phyloP scores from a whole-genome alignment of 176 grass and related monocot genomes.

The Bromus sterilis region DNA sequence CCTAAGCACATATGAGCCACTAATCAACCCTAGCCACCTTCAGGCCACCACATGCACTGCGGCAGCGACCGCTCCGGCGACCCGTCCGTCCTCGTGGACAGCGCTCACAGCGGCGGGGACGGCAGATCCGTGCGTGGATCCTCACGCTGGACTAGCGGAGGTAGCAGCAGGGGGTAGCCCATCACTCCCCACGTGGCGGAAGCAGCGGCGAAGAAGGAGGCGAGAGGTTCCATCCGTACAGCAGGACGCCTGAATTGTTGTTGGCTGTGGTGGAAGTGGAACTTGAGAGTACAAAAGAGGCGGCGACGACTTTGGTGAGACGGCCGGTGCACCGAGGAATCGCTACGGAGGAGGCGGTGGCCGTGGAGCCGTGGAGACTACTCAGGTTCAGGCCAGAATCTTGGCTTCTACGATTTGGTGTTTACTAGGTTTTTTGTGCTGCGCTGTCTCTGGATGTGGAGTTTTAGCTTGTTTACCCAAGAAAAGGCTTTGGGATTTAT shows the following conservation, averaged over 20 bases:
- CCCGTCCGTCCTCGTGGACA: neutral
- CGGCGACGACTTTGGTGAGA: constrained; percentile 25
- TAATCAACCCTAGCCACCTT: constrained; percentile 22
- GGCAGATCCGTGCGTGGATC: constrained; percentile 34
- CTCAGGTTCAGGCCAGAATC: constrained; percentile 20
- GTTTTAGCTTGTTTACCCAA: neutral
- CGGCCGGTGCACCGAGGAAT: constrained; percentile 8
- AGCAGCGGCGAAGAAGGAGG: constrained; percentile 21
- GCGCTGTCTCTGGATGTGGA: neutral
- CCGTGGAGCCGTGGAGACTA: constrained; percentile 28
- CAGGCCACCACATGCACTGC: constrained; percentile 27
- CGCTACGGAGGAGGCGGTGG: constrained; percentile 19
- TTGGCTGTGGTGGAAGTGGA: constrained; percentile 11
- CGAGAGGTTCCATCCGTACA: constrained; percentile 58
- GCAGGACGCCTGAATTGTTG: constrained; percentile 15
- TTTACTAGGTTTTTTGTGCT: neutral
- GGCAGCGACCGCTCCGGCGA: constrained; percentile 39
- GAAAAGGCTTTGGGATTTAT: neutral
- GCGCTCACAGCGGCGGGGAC: neutral
- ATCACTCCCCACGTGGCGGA: constrained; percentile 21
- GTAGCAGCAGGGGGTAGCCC: constrained; percentile 29
- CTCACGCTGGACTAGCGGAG: constrained; percentile 19
- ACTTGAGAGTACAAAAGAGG: constrained; percentile 34
- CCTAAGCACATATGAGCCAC: too few species aligned
- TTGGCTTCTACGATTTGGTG: neutral